Evolutionary conservation across 2,329 filamentous ascomycete genomes (phyloP).

Genomic region (Cryphonectria nitschkei): DNA sequence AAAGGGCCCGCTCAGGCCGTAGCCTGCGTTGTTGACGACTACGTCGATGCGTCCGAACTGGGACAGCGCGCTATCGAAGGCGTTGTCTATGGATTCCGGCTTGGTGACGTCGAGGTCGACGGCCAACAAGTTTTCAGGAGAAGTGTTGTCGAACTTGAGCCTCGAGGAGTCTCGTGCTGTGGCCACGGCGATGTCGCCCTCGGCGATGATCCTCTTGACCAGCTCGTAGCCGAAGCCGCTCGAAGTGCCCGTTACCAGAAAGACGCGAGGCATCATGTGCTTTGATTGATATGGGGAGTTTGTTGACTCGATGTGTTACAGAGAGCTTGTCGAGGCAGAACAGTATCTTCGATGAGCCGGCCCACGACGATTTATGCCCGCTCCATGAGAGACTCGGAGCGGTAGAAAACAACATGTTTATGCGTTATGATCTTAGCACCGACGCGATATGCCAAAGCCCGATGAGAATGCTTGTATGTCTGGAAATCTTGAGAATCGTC

Average conservation of each 20-base stretch:
- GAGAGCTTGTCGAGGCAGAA: background rate
- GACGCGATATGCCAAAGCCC: background rate
- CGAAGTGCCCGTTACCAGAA: constrained; percentile 58
- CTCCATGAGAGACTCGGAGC: background rate
- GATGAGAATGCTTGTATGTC: background rate
- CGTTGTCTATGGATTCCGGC: constrained; percentile 40
- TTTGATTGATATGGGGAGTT: background rate
- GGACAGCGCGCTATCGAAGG: constrained; percentile 38
- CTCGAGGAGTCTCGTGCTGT: constrained; percentile 48
- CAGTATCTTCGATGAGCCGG: background rate
- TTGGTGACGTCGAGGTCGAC: constrained; percentile 22
- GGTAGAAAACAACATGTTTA: background rate
- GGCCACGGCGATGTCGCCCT: constrained; percentile 55
- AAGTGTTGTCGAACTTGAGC: constrained; percentile 53
- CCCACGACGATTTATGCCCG: background rate
- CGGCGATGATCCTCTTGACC: constrained; percentile 46
- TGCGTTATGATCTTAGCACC: background rate
- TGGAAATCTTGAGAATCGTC: background rate
- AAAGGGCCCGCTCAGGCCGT: constrained; percentile 41
- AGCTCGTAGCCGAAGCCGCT: constrained; percentile 55
- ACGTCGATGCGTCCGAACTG: constrained; percentile 41
- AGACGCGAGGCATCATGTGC: constrained; percentile 42
- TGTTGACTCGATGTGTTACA: background rate
- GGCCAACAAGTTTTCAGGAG: constrained; percentile 32
- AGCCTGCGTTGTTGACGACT: constrained; percentile 42